A percentile compares a stretch with the other conserved stretches of the same genome.
Conservation (phyloP, 495 filamentous ascomycete species). For the Podospora tetraspora region DNA sequence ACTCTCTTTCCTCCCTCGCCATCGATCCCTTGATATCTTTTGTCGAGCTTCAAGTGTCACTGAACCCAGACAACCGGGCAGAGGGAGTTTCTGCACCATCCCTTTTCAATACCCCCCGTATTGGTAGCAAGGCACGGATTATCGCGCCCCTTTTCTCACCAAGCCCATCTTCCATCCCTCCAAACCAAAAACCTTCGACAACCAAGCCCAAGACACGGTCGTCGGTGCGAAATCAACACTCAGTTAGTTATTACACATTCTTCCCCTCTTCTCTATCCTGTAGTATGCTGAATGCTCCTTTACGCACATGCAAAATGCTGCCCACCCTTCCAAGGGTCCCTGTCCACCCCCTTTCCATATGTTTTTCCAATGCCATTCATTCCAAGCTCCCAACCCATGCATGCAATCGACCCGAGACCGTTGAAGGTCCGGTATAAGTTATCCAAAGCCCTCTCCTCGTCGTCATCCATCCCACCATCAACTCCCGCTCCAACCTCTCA, state of each 20-base stretch:
- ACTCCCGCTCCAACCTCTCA: background rate
- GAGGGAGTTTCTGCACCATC: background rate
- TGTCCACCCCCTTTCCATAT: background rate
- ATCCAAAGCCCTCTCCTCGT: background rate
- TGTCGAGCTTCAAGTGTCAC: no score
- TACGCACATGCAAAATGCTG: background rate
- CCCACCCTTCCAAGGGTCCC: background rate
- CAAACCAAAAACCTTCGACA: background rate
- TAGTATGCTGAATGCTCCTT: background rate
- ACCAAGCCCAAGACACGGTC: background rate
- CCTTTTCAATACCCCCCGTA: background rate
- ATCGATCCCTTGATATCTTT: background rate
- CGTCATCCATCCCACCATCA: background rate
- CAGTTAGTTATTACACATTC: slow-evolving; percentile 6
- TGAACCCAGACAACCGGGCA: no score
- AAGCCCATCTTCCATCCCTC: background rate
- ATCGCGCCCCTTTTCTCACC: background rate
- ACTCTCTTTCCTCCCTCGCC: background rate
- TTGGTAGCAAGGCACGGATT: background rate
- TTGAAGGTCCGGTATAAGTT: background rate
- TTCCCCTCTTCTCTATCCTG: slow-evolving; percentile 3
- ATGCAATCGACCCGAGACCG: background rate
- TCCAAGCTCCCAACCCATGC: background rate
- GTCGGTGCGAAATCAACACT: background rate
- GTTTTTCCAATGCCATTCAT: background rate